Evolutionary conservation across 495 filamentous ascomycete genomes (phyloP).

Genomic region (Penicillium silybi): DNA sequence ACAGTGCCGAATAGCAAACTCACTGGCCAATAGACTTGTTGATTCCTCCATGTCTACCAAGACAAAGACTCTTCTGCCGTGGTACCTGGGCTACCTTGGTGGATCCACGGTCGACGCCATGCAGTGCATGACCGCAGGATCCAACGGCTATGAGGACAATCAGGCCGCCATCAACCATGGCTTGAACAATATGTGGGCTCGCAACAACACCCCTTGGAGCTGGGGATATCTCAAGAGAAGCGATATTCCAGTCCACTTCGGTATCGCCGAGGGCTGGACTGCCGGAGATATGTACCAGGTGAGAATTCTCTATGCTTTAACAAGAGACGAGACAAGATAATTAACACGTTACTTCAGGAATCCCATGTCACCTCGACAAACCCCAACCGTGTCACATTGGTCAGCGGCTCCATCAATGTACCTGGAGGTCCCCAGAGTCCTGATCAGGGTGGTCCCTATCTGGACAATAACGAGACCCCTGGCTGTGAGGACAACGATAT

Average conservation of each 20-base stretch:
- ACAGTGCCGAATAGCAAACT: no score
- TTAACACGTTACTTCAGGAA: slow-evolving; percentile 28
- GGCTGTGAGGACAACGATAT: slow-evolving; percentile 41
- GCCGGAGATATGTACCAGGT: slow-evolving; percentile 56
- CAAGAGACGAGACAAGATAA: not conserved
- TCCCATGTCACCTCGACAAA: slow-evolving; percentile 51
- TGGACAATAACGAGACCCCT: slow-evolving; percentile 55
- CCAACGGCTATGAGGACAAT: slow-evolving; percentile 49
- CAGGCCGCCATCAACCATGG: slow-evolving; percentile 48
- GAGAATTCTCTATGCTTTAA: not conserved
- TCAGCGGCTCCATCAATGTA: slow-evolving; percentile 50
- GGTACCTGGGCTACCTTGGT: slow-evolving; percentile 50
- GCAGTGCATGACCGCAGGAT: slow-evolving; percentile 52
- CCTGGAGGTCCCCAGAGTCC: slow-evolving; percentile 45
- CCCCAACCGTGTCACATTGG: slow-evolving; percentile 53
- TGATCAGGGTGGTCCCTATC: slow-evolving; percentile 46
- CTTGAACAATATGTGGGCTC: slow-evolving; percentile 50
- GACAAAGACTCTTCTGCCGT: slow-evolving; percentile 44
- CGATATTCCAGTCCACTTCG: slow-evolving; percentile 52
- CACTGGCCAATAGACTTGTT: slow-evolving; percentile 9
- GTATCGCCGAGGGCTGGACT: slow-evolving; percentile 52
- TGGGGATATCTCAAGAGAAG: slow-evolving; percentile 47
- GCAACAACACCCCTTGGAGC: slow-evolving; percentile 51
- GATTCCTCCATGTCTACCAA: slow-evolving; percentile 18
- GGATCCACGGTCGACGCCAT: slow-evolving; percentile 45